Evolutionary conservation across 169 alveolate genomes (phyloP), one percentile per base, ranked within the genome.

Genomic region (Blepharisma undulans): DNA sequence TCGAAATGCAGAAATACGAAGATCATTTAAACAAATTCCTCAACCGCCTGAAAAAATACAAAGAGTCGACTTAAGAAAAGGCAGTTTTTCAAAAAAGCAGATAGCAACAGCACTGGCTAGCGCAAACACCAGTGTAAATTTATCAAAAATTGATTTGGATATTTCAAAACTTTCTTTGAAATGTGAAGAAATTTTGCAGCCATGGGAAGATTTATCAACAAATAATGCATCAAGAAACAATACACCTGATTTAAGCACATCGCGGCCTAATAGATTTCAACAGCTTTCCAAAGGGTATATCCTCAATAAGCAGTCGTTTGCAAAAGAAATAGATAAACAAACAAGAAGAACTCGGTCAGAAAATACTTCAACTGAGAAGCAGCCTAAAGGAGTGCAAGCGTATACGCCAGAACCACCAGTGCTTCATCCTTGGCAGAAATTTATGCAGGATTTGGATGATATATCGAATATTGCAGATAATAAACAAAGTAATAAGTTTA

Each of bases 71-170:
- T 6, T 79, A 6, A 33, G 66, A 79, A 79, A 33, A 79, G 87
- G 87, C 19, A 79, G 87, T 33, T 79, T 79, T 21, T 79, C 87
- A 8, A 27, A 33, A 27, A 79, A 79, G 87, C 36, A 79, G 66
- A 79, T 79, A 25, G 66, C 66, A 48, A 48, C 66, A 48, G 66
- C 14, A 18, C 66, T 48, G 14, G 14, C 7, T 48, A 48, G 66
- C 14, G 66, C 14, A 18, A 18, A 48, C 66, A 48, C 66, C 7
- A 48, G 66, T 48, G 14, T 48, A 48, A 48, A 48, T 48, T 48
- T 48, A 18, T 74, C 80, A 74, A 74, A 25, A 29, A 29, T 25
- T 29, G 30, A 22, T 14, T 10, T 29, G 36, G 33, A 74, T 25
- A 74, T 74, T 29, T 25, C 48, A 22, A 74, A 74, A 74, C 8